Conservation (phyloP, 495 filamentous ascomycete genomes). For the Penicillium egyptiacum region DNA sequence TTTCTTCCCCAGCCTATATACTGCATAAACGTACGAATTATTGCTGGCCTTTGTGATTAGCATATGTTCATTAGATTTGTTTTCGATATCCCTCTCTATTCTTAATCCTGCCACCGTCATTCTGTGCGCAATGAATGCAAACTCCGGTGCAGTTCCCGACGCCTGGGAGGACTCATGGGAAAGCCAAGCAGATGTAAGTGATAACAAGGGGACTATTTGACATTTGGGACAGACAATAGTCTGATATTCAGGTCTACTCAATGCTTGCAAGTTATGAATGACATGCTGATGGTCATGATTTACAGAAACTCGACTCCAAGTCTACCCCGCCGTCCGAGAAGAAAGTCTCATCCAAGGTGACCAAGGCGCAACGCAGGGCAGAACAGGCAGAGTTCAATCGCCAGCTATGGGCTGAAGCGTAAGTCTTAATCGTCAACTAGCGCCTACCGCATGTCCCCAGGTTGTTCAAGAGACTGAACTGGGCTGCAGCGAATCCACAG, state of each 20-base stretch:
- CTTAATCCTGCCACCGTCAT: constrained; percentile 1
- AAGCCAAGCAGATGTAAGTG: constrained; percentile 65
- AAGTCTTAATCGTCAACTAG: constrained; percentile 31
- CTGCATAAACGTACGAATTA: constrained; percentile 15
- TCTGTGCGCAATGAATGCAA: constrained; percentile 52
- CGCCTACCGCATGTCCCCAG: not conserved
- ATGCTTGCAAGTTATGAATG: not conserved
- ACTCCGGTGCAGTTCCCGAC: constrained; percentile 56
- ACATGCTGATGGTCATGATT: constrained; percentile 14
- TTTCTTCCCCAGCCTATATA: constrained; percentile 17
- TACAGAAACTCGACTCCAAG: constrained; percentile 41
- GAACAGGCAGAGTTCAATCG: constrained; percentile 79
- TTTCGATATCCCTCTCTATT: not conserved
- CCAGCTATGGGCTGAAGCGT: constrained; percentile 88
- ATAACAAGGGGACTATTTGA: not conserved
- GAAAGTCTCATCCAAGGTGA: constrained; percentile 55
- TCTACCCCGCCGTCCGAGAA: constrained; percentile 42
- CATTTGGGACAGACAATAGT: not conserved
- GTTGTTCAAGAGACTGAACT: not conserved
- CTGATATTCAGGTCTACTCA: not conserved
- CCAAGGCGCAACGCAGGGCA: constrained; percentile 74
- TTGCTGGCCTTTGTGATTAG: constrained; percentile 7
- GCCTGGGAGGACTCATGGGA: constrained; percentile 96
- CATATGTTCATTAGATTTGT: constrained; percentile 3
- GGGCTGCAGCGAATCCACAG: constrained; percentile 53